Evolutionary conservation across 208 protist genomes (phyloP).

Genomic region (Trypanosoma boissoni): DNA sequence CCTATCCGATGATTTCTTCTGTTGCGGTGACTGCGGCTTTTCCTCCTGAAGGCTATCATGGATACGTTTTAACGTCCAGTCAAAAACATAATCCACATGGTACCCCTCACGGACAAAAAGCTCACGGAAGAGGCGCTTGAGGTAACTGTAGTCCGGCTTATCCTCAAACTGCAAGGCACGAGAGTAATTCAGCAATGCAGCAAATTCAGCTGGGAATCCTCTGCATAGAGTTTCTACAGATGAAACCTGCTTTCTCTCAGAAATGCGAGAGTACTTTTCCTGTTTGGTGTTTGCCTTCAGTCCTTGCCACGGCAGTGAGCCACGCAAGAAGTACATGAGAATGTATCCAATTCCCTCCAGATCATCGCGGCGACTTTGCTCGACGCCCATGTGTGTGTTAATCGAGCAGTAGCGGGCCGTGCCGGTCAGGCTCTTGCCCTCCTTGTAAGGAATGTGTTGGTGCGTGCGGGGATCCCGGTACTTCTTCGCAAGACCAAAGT

Average conservation of each 20-base stretch:
- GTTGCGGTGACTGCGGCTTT: background rate
- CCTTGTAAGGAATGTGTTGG: slow-evolving; percentile 74
- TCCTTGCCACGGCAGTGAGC: slow-evolving; percentile 95
- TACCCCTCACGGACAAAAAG: slow-evolving; percentile 34
- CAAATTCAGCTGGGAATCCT: slow-evolving; percentile 64
- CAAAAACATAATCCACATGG: slow-evolving; percentile 60
- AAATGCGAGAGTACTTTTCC: slow-evolving; percentile 38
- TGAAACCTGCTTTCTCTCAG: slow-evolving; percentile 56
- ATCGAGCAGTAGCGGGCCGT: slow-evolving; percentile 91
- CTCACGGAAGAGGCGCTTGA: slow-evolving; percentile 41
- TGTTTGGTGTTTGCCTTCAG: slow-evolving; percentile 35
- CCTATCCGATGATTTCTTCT: background rate
- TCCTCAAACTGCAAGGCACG: slow-evolving; percentile 60
- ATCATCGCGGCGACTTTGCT: slow-evolving; percentile 89
- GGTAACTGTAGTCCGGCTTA: slow-evolving; percentile 76
- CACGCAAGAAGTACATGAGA: slow-evolving; percentile 98
- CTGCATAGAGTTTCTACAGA: slow-evolving; percentile 41
- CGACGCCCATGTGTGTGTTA: slow-evolving; percentile 97
- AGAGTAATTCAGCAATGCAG: slow-evolving; percentile 46
- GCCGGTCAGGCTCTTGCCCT: slow-evolving; percentile 67
- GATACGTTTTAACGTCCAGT: slow-evolving; percentile 37
- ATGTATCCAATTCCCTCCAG: slow-evolving; percentile 89
- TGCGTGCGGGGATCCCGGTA: slow-evolving; percentile 52
- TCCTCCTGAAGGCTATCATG: background rate
- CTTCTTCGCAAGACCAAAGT: slow-evolving; percentile 75